Conservation (phyloP, 495 filamentous ascomycete species). For the Penicillium antarcticum region DNA sequence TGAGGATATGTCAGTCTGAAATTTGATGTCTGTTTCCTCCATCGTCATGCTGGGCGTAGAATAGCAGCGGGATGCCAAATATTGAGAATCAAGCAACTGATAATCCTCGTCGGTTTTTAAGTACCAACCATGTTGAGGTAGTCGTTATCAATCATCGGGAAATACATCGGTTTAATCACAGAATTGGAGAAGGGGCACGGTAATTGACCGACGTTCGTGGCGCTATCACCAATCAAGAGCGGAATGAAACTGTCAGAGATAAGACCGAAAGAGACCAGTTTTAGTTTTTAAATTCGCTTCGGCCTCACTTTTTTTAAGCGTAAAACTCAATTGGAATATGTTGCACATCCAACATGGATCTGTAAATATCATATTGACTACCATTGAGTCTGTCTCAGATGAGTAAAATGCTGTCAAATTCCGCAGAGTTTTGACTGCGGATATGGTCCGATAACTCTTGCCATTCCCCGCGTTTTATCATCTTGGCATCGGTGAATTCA, state of each 20-base stretch:
- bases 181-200: neutral
- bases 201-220: conserved; percentile 2
- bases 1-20: conserved; percentile 1
- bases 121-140: neutral
- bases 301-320: neutral
- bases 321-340: neutral
- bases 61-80: too few relatives aligned
- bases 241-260: neutral
- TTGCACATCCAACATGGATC: too few relatives aligned
- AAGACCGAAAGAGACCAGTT: neutral
- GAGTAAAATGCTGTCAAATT: neutral
- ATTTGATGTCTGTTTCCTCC: conserved; percentile 8
- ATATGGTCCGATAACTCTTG: neutral
- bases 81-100: neutral
- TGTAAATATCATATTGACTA: neutral
- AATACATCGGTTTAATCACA: conserved; percentile 10
- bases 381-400: neutral
- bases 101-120: neutral
- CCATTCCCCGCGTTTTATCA: conserved; percentile 11
- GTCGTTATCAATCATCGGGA: conserved; percentile 5
- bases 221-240: neutral
- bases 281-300: neutral
- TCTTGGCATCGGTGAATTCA: conserved; percentile 14
- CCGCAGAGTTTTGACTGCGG: neutral
- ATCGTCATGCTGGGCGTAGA: neutral